phyloP scores from a whole-genome alignment of 169 alveolate genomes.

The Cryptosporidium ubiquitum region DNA sequence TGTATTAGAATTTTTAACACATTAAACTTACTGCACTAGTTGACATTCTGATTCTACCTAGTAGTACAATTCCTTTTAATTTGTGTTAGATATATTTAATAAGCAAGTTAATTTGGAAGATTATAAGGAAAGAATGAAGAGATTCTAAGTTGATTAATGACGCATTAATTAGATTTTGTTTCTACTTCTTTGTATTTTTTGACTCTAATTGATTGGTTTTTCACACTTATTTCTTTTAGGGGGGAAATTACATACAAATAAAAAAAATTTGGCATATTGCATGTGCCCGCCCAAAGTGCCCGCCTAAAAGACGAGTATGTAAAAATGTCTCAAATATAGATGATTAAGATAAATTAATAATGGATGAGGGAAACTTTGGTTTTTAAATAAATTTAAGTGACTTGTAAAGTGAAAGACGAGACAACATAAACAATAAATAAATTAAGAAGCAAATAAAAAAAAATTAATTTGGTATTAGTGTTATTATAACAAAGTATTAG shows the following conservation, averaged over 20 bases:
- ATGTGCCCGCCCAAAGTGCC: constrained; percentile 10
- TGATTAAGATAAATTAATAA: background rate
- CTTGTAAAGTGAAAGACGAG: background rate
- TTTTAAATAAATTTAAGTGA: background rate
- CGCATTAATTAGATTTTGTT: background rate
- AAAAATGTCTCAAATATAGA: background rate
- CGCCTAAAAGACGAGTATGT: constrained; percentile 17
- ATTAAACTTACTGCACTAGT: constrained; percentile 58
- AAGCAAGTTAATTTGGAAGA: background rate
- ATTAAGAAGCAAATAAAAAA: background rate
- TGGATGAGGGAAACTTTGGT: background rate
- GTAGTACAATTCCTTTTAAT: no score
- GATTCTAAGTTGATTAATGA: background rate
- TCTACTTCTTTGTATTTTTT: no score
- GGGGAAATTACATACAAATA: background rate
- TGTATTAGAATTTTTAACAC: background rate
- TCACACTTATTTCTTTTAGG: background rate
- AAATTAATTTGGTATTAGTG: background rate
- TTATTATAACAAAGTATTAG: background rate
- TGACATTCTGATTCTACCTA: constrained; percentile 12
- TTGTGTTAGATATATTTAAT: background rate
- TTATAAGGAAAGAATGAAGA: no score
- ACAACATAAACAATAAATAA: background rate
- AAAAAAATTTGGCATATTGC: background rate
- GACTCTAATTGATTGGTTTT: no score